Conservation (phyloP, 2,329 filamentous ascomycete species). For the Calonectria pseudoreteaudii region DNA sequence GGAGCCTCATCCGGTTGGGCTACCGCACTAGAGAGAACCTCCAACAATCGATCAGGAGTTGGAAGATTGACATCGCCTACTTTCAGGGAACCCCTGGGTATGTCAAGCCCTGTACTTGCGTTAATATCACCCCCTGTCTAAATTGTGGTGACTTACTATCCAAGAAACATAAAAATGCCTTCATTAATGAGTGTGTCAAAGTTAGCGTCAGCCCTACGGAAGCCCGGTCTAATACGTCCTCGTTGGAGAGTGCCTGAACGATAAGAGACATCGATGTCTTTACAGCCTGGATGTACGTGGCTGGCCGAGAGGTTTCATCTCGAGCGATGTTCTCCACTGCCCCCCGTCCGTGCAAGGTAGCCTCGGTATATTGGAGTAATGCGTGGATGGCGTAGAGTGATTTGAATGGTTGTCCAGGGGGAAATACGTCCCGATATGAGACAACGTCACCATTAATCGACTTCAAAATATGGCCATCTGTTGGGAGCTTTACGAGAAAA, state of each 20-base stretch:
- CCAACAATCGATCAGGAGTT: slow-evolving; percentile 37
- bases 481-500: slow-evolving; percentile 78
- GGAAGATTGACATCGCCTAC: slow-evolving; percentile 27
- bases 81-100: slow-evolving; percentile 18
- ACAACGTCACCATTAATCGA: slow-evolving; percentile 66
- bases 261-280: slow-evolving; percentile 65
- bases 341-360: slow-evolving; percentile 47
- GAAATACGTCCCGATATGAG: slow-evolving; percentile 74
- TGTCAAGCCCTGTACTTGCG: slow-evolving; percentile 27
- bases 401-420: slow-evolving; percentile 76
- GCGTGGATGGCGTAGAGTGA: slow-evolving; percentile 79
- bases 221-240: slow-evolving; percentile 60
- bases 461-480: slow-evolving; percentile 71
- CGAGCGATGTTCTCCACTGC: slow-evolving; percentile 11
- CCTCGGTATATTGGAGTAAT: slow-evolving; percentile 71
- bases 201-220: slow-evolving; percentile 40
- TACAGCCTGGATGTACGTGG: slow-evolving; percentile 49
- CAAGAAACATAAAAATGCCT: slow-evolving; percentile 44
- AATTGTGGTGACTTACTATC: slow-evolving; percentile 35
- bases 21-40: slow-evolving; percentile 43
- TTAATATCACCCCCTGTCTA: slow-evolving; percentile 15
- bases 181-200: slow-evolving; percentile 44
- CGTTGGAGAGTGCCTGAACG: slow-evolving; percentile 70
- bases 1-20: slow-evolving; percentile 37
- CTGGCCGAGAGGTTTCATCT: slow-evolving; percentile 30